Evolutionary conservation across 2,329 filamentous ascomycete genomes (phyloP).

Genomic region (Fusarium temperatum): DNA sequence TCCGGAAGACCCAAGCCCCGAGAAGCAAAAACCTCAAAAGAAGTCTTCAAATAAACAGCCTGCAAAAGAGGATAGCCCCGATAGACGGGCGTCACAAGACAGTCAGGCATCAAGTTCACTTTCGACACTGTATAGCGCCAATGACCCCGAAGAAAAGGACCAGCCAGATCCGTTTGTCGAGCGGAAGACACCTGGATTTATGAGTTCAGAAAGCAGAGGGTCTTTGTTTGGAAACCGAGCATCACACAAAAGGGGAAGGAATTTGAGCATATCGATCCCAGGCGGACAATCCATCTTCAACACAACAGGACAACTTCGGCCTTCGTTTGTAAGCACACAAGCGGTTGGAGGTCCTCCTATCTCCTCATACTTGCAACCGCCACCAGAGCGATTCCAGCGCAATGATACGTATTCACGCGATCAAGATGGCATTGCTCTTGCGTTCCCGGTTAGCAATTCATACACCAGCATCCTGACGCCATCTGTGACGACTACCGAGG

Average conservation of each 20-base stretch:
- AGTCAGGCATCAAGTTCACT: constrained; percentile 62
- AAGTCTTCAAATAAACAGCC: background rate
- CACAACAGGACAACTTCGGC: constrained; percentile 29
- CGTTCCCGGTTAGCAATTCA: constrained; percentile 36
- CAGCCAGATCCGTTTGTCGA: constrained; percentile 48
- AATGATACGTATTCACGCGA: constrained; percentile 19
- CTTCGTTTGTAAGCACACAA: constrained; percentile 38
- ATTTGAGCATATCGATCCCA: constrained; percentile 32
- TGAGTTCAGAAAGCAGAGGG: constrained; percentile 14
- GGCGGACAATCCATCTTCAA: constrained; percentile 10
- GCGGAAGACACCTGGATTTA: background rate
- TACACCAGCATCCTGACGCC: constrained; percentile 41
- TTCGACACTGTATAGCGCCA: constrained; percentile 66
- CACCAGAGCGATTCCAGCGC: constrained; percentile 19
- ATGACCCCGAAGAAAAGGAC: constrained; percentile 55
- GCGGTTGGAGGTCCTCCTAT: constrained; percentile 32
- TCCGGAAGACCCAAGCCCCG: background rate
- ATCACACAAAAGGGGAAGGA: constrained; percentile 30
- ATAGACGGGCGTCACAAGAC: constrained; percentile 47
- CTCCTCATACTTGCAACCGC: constrained; percentile 31
- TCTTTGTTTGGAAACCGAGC: constrained; percentile 31
- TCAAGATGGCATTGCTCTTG: constrained; percentile 27
- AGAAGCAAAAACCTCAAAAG: constrained; percentile 5
- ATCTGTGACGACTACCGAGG: constrained; percentile 37
- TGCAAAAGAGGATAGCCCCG: constrained; percentile 25